These are phyloP conservation scores for Agrocybe pediades DNA, from an alignment of 768 basidiomycete species.

Conservation along the genomic window DNA sequence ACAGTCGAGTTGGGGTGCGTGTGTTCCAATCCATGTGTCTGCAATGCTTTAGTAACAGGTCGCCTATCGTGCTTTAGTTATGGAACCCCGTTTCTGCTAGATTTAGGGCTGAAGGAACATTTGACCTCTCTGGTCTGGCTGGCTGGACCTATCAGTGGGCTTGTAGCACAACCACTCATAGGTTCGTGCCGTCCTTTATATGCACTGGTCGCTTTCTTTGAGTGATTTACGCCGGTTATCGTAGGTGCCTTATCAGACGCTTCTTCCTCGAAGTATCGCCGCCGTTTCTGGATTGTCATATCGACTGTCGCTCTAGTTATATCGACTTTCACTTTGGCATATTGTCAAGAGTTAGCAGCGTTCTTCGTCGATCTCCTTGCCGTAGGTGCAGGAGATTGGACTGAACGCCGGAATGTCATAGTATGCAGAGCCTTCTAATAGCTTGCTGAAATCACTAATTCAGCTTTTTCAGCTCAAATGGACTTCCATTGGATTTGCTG, in stretches of 20 bases:
- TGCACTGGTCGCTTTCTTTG: slow-evolving; percentile 9
- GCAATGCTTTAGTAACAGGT: slow-evolving; percentile 11
- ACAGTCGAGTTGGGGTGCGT: slow-evolving; percentile 92
- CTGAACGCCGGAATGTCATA: slow-evolving; percentile 65
- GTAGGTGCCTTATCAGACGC: slow-evolving; percentile 94
- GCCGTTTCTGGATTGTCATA: slow-evolving; percentile 91
- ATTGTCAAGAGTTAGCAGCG: slow-evolving; percentile 71
- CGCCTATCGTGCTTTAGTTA: slow-evolving; percentile 56
- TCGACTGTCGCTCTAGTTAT: slow-evolving; percentile 81
- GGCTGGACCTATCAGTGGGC: slow-evolving; percentile 91
- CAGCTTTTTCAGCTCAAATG: slow-evolving; percentile 50
- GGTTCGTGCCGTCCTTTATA: slow-evolving; percentile 51
- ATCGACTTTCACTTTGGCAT: slow-evolving; percentile 81
- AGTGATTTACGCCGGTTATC: slow-evolving; percentile 29
- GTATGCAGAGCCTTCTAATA: slow-evolving; percentile 38
- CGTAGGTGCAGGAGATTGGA: slow-evolving; percentile 84
- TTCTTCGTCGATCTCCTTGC: slow-evolving; percentile 78
- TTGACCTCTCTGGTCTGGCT: slow-evolving; percentile 95
- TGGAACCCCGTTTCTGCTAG: slow-evolving; percentile 90
- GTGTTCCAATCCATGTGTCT: slow-evolving; percentile 23
- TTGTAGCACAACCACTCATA: slow-evolving; percentile 96
- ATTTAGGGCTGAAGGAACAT: slow-evolving; percentile 74
- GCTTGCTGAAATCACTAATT: background rate
- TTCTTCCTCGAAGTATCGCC: slow-evolving; percentile 85
- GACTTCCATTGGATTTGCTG: slow-evolving; percentile 82